Base-by-base conservation (phyloP, 768 basidiomycete species). In the Boletus bicolor region DNA sequence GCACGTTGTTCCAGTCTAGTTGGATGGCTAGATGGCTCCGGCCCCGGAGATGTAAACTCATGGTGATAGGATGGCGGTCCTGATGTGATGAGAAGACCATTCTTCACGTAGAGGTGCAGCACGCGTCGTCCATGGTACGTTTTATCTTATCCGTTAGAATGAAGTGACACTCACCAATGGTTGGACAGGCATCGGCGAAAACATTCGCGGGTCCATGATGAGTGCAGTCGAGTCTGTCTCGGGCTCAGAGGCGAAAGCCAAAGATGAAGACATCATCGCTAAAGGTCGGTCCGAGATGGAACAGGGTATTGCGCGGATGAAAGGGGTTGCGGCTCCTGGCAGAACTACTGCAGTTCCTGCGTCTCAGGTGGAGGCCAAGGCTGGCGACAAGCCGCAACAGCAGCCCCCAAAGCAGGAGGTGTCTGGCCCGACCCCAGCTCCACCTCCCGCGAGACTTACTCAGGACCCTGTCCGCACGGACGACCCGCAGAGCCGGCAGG, bases 171-270 rank as follows among this genome's bases (percentile, higher is more conserved):
- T 66, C 17, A 62, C 39, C 1, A n/a, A 44, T 24, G 21, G 21
- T 24, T 24, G n/a, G 39, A 51, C 56, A 77, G 80, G 80, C 4
- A 30, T 76, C 1, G 77, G 78, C 7, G 80, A 82, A 37, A 74
- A 68, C 42, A 53, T 81, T 5, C 74, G 79, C 26, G 81, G 81
- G 7, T 72, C 77, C 0, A 54, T 72, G 9, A 61, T 80, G 44
- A 73, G 75, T 11, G 72, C 73, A 4, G 56, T 79, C 10, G 79
- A 81, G 51, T 66, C 68, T 1, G 37, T 73, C 10, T 60, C 70
- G 2, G 58, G 58, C 28, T 48, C 62, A 1, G 64, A 67, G 12
- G 64, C 65, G 0, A 65, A 63, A 6, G 55, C 61, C 7, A 68
- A 65, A 14, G 67, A 80, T 7, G 74, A 75, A 5, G 73, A 75